These are phyloP conservation scores for Zanthoxylum bungeanum DNA, from an alignment of 345 rosid genomes.

Conservation along the genomic window DNA sequence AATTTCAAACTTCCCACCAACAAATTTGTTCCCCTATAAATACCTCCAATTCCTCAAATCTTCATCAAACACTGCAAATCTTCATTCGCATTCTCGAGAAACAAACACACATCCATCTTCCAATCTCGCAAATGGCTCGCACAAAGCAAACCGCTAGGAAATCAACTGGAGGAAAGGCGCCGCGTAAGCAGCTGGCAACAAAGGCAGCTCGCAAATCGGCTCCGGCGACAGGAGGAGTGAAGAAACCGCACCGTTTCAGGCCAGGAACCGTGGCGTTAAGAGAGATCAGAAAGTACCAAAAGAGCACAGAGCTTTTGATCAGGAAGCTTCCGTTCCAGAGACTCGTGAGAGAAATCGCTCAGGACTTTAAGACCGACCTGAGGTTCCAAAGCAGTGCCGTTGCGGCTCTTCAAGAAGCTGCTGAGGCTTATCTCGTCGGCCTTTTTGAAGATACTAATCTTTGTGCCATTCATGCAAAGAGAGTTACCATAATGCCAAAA, in stretches of 20 bases:
- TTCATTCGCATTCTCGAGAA: not conserved
- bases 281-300: slow-evolving; percentile 57
- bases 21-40: not conserved
- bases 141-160: slow-evolving; percentile 63
- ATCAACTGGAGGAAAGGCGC: slow-evolving; percentile 64
- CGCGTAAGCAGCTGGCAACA: slow-evolving; percentile 59
- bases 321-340: slow-evolving; percentile 56
- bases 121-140: slow-evolving; percentile 38
- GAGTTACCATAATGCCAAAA: slow-evolving; percentile 67
- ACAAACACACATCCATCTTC: not conserved
- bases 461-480: slow-evolving; percentile 60
- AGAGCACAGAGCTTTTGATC: slow-evolving; percentile 53
- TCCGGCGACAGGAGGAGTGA: slow-evolving; percentile 65
- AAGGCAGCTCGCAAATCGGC: slow-evolving; percentile 64
- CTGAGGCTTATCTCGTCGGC: slow-evolving; percentile 51
- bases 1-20: not conserved
- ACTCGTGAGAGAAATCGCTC: slow-evolving; percentile 57
- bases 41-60: not conserved
- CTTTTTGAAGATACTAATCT: slow-evolving; percentile 50
- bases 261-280: slow-evolving; percentile 56
- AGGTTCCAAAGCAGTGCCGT: slow-evolving; percentile 61
- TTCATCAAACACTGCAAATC: no score
- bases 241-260: slow-evolving; percentile 67
- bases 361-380: slow-evolving; percentile 56
- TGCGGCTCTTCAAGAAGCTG: slow-evolving; percentile 53